Evolutionary conservation across 371 early-diverging fungal species (phyloP).

Genomic region (Mucor plumbeus): DNA sequence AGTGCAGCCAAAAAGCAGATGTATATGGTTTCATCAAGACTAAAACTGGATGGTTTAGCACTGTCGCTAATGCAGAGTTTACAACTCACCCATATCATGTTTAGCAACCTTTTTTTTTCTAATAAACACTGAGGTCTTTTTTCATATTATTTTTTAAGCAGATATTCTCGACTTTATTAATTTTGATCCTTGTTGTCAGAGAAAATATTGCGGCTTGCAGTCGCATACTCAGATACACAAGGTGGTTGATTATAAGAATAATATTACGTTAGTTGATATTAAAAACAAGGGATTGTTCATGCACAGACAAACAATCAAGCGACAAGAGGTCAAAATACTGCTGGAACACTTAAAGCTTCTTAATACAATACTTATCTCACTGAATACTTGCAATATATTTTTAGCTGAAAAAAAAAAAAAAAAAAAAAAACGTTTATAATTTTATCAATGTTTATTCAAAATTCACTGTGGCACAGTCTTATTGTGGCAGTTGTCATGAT

Average conservation of each 20-base stretch:
- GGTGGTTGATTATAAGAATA: constrained; percentile 9
- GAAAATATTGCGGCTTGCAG: constrained; percentile 5
- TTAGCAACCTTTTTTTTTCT: no score
- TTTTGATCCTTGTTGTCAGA: constrained; percentile 3
- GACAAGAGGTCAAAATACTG: constrained; percentile 6
- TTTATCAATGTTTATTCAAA: constrained; percentile 4
- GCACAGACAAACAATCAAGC: constrained; percentile 5
- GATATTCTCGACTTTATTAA: neutral
- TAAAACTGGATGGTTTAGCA: constrained; percentile 20
- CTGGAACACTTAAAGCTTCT: neutral
- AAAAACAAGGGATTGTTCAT: no score
- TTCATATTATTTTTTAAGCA: constrained; percentile 8
- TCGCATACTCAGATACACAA: neutral
- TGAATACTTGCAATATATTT: neutral
- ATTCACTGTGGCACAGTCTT: neutral
- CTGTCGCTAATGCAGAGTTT: constrained; percentile 8
- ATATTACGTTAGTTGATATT: neutral
- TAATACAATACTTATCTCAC: constrained; percentile 8
- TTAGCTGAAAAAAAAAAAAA: neutral
- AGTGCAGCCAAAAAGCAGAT: constrained; percentile 8
- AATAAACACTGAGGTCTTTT: neutral
- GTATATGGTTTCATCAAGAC: constrained; percentile 16
- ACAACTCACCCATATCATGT: constrained; percentile 12
- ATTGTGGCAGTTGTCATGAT: constrained; percentile 7
- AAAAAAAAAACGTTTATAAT: neutral